Evolutionary conservation across 352 stramenopile genomes (phyloP).

Genomic region (Globisporangium uncinulatum): DNA sequence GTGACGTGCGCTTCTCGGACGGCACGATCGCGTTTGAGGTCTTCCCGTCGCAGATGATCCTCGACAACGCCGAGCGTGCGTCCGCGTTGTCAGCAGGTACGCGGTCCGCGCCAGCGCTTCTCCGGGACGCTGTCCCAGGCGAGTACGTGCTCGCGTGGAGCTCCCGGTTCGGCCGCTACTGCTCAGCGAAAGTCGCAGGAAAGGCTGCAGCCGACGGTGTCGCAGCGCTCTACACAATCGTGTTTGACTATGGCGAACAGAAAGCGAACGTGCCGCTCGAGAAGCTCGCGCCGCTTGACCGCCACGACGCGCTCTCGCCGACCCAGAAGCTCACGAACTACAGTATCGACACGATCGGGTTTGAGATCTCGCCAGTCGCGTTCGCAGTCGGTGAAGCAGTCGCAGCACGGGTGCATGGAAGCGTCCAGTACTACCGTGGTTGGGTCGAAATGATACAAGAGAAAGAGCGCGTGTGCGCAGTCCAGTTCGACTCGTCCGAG

Average conservation of each 20-base stretch:
- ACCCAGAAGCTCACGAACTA: constrained; percentile 71
- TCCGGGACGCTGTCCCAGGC: constrained; percentile 22
- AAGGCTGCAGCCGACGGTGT: constrained; percentile 20
- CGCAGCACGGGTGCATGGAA: constrained; percentile 52
- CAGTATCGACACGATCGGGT: constrained; percentile 71
- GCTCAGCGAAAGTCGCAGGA: constrained; percentile 38
- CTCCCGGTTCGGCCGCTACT: constrained; percentile 65
- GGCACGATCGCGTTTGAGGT: constrained; percentile 75
- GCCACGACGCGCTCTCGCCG: constrained; percentile 42
- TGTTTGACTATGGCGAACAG: constrained; percentile 71
- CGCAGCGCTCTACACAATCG: constrained; percentile 37
- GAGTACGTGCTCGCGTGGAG: constrained; percentile 73
- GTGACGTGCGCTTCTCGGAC: constrained; percentile 66
- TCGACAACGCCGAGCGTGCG: constrained; percentile 27
- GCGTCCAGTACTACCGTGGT: constrained; percentile 52
- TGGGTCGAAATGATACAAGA: constrained; percentile 49
- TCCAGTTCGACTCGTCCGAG: constrained; percentile 70
- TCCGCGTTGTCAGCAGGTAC: constrained; percentile 8
- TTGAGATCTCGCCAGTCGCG: constrained; percentile 47
- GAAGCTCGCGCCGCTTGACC: constrained; percentile 48
- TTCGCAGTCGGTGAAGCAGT: constrained; percentile 57
- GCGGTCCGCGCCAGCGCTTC: not conserved
- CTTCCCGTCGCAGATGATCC: constrained; percentile 76
- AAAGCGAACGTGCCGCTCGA: constrained; percentile 41
- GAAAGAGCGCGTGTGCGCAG: constrained; percentile 50